Evolutionary conservation across 1,284 basidiomycete genomes (phyloP).

Genomic region (Porodaedalea pini): DNA sequence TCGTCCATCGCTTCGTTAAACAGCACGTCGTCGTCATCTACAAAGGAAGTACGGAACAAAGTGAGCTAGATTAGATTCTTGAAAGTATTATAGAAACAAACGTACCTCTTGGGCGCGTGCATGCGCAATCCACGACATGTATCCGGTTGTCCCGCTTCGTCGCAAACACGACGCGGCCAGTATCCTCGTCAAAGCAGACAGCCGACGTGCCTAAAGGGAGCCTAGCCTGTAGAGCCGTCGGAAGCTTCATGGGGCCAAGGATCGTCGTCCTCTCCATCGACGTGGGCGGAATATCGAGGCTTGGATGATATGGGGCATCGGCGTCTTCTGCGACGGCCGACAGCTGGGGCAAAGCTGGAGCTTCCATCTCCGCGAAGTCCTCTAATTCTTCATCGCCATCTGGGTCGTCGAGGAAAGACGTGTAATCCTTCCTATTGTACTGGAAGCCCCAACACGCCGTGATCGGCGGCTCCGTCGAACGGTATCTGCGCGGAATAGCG

Average conservation of each 20-base stretch:
- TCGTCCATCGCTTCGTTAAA: conserved; percentile 3
- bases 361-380: conserved; percentile 6
- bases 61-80: neutral
- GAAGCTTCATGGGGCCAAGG: conserved; percentile 15
- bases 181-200: conserved; percentile 43
- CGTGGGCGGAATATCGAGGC: neutral
- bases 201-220: conserved; percentile 29
- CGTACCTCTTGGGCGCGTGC: conserved; percentile 35
- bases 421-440: conserved; percentile 2
- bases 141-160: conserved; percentile 29
- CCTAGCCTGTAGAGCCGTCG: conserved; percentile 15
- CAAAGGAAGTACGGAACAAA: neutral
- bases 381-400: conserved; percentile 3
- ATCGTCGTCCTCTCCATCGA: neutral
- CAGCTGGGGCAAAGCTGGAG: neutral
- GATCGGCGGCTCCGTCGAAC: conserved; percentile 14
- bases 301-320: neutral
- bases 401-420: conserved; percentile 8
- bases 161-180: conserved; percentile 39
- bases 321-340: neutral
- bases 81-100: neutral
- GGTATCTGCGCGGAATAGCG: conserved; percentile 28
- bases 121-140: conserved; percentile 39
- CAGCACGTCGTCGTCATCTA: conserved; percentile 8
- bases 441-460: conserved; percentile 19